A percentile compares a stretch with the other conserved stretches of the same genome.
These are phyloP conservation scores for Blastomyces parvus DNA, from an alignment of 2,329 filamentous ascomycete genomes.

Conservation along the genomic window DNA sequence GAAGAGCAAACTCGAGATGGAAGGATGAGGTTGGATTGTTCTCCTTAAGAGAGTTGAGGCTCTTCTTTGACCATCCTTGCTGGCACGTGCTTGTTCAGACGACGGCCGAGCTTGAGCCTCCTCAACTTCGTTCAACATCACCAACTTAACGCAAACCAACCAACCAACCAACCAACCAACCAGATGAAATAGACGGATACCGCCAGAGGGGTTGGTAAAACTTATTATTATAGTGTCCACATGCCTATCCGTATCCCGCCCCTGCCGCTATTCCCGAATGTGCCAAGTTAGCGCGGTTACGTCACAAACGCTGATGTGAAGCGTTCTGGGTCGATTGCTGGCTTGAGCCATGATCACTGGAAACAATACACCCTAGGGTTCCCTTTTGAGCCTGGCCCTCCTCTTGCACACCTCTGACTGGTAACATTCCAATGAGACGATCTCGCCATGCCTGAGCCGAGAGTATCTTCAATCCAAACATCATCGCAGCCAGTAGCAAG, in stretches of 20 bases:
- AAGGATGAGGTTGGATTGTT: not conserved
- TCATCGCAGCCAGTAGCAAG: conserved; percentile 12
- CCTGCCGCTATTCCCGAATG: not conserved
- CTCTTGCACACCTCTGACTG: not conserved
- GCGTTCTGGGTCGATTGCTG: not conserved
- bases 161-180: not conserved
- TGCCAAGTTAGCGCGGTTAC: not conserved
- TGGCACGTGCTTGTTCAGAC: no score
- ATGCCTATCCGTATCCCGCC: not conserved
- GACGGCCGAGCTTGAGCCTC: no score
- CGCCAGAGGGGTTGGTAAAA: not conserved
- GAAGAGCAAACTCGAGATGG: not conserved
- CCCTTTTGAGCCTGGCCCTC: not conserved
- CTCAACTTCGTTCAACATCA: not conserved
- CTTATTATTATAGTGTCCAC: not conserved
- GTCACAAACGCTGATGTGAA: no score
- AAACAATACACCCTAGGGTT: not conserved
- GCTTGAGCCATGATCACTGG: not conserved
- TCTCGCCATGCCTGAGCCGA: conserved; percentile 3
- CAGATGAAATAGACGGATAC: not conserved
- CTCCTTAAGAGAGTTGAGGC: no score
- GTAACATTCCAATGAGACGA: not conserved
- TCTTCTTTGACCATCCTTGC: no score
- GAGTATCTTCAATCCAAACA: not conserved
- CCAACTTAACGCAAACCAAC: not conserved